phyloP scores from a whole-genome alignment of 202 grass and related monocot genomes.

The Zoysia matrella region DNA sequence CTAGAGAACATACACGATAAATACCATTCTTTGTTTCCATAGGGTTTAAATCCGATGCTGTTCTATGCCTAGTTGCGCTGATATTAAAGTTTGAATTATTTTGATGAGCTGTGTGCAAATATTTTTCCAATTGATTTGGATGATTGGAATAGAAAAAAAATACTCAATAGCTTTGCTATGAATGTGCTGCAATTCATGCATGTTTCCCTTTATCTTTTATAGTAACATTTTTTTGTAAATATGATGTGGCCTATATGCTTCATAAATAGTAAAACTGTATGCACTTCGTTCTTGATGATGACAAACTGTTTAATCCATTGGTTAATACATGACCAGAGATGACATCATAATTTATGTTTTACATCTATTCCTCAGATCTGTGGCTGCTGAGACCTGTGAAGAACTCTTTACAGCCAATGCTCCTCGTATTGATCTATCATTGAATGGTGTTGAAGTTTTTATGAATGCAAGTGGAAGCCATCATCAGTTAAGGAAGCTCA shows the following conservation, averaged over 20 bases:
- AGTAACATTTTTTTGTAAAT: not conserved
- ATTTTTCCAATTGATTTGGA: slow-evolving; percentile 7
- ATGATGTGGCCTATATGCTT: not conserved
- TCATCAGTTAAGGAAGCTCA: slow-evolving; percentile 96
- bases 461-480: slow-evolving; percentile 97
- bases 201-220: not conserved
- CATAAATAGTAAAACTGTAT: slow-evolving; percentile 28
- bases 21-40: not conserved
- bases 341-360: slow-evolving; percentile 31
- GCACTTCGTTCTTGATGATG: slow-evolving; percentile 29
- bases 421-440: slow-evolving; percentile 77
- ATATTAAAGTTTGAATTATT: not conserved
- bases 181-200: slow-evolving; percentile 1
- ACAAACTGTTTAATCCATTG: slow-evolving; percentile 8
- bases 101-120: not conserved
- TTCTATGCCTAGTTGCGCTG: not conserved
- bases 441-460: slow-evolving; percentile 97
- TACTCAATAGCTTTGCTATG: not conserved
- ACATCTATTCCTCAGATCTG: slow-evolving; percentile 53
- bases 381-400: slow-evolving; percentile 97
- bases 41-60: not conserved
- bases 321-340: not conserved
- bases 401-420: slow-evolving; percentile 87
- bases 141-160: not conserved
- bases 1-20: not conserved